These are phyloP conservation scores for Vitis hybrid DNA, from an alignment of 177 flowering plant genomes.

Conservation along the genomic window DNA sequence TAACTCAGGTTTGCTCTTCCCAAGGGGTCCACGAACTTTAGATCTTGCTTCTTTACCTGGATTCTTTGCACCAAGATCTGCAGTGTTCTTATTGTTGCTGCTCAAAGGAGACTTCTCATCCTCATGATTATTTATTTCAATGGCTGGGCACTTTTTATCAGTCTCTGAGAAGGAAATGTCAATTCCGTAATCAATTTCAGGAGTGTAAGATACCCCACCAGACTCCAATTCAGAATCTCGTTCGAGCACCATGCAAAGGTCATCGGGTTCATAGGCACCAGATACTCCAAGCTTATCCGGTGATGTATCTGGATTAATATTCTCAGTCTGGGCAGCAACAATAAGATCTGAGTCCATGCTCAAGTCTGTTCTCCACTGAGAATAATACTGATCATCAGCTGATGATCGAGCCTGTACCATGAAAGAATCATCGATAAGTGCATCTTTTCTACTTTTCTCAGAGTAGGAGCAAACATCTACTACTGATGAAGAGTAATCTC, in stretches of 20 bases:
- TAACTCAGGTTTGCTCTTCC: conserved; percentile 17
- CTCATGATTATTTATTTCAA: conserved; percentile 2
- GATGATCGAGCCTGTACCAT: conserved; percentile 23
- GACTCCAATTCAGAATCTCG: conserved; percentile 18
- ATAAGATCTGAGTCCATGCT: conserved; percentile 24
- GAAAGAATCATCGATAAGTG: conserved; percentile 29
- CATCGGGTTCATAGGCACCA: conserved; percentile 22
- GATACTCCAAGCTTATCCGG: conserved; percentile 3
- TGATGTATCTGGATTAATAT: conserved; percentile 5
- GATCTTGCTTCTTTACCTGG: conserved; percentile 20
- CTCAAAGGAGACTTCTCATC: conserved; percentile 13
- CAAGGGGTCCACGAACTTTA: conserved; percentile 16
- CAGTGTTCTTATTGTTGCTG: conserved; percentile 6
- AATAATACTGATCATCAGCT: conserved; percentile 9
- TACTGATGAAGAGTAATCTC: background rate
- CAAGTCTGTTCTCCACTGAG: conserved; percentile 29
- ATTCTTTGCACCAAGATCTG: conserved; percentile 7
- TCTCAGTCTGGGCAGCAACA: conserved; percentile 13
- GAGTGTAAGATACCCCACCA: conserved; percentile 12
- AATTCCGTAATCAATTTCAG: conserved; percentile 19
- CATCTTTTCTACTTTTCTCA: conserved; percentile 14
- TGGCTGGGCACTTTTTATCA: conserved; percentile 8
- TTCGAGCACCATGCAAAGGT: conserved; percentile 32
- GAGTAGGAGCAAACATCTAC: background rate
- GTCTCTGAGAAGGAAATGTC: conserved; percentile 24